Base-by-base conservation (phyloP, 2,329 filamentous ascomycete species). In the Lasiodiplodia hormozganensis region DNA sequence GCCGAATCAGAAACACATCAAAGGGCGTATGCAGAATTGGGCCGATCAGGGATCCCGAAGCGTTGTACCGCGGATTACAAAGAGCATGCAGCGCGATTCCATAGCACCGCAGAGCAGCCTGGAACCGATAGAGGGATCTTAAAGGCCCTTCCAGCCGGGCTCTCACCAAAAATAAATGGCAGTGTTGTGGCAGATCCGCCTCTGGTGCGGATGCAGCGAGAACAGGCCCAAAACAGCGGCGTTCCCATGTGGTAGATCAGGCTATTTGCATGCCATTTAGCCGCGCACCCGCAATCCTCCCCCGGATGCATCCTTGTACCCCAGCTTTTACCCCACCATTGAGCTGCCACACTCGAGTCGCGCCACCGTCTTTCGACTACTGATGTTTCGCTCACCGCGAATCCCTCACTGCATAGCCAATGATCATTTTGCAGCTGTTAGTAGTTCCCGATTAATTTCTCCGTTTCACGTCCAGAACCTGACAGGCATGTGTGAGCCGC, bases 321-420 rank as follows among this genome's bases (percentile, higher is more conserved):
- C 60, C 60, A 64, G 60, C 60, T 64, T 64, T 64, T 64, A 64
- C 60, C 60, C 60, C 60, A 64, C 60, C 47, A 64, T 52, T 64
- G 43, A 64, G 28, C 43, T 34, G 47, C 31, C 23, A 34, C 47
- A 14, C 28, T 64, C 31, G n/a, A 40, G 60, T 64, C 60, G 60
- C 47, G 31, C 60, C 60, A 64, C 31, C 31, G 11, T 64, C 60
- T 64, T 38, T 21, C 60, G 60, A 64, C 60, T 23, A 11, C 36
- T 25, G 25, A 31, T 16, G 25, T 49, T 62, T 16, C 31, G 21
- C 40, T 43, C 14, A 10, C 58, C 21, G 23, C 23, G 25, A 16
- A 49, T 28, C 25, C 40, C 58, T 36, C 60, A 52, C 31, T 12
- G 16, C 21, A 11, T 7, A 6, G 28, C 28, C 18, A 47, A 36